phyloP scores from a whole-genome alignment of 495 filamentous ascomycete species.

The Hyaloscypha finlandica region DNA sequence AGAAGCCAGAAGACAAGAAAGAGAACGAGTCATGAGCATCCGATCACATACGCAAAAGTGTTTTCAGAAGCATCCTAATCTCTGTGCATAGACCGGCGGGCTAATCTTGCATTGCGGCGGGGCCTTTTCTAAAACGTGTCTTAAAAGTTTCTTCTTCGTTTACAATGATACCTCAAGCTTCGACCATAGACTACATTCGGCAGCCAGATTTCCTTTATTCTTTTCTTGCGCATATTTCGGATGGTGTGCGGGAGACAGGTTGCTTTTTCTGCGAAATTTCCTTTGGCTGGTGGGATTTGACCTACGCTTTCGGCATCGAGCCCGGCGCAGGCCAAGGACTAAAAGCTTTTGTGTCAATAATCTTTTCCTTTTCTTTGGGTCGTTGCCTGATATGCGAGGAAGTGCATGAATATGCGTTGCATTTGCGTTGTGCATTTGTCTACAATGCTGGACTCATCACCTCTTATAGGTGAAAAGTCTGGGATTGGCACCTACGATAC shows the following conservation, averaged over 20 bases:
- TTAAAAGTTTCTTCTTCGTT: conserved; percentile 42
- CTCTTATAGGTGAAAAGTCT: neutral
- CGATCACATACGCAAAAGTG: conserved; percentile 30
- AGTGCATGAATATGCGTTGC: conserved; percentile 26
- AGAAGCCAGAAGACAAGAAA: conserved; percentile 45
- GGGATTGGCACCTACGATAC: conserved; percentile 9
- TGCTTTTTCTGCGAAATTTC: conserved; percentile 30
- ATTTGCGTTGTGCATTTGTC: conserved; percentile 20
- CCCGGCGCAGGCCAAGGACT: conserved; percentile 15
- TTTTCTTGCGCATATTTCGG: conserved; percentile 33
- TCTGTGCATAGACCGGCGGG: conserved; percentile 36
- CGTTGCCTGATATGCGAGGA: conserved; percentile 14
- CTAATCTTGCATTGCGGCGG: conserved; percentile 48
- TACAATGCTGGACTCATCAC: conserved; percentile 11
- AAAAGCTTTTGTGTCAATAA: conserved; percentile 36
- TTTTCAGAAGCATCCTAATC: conserved; percentile 31
- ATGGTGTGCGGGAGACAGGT: conserved; percentile 32
- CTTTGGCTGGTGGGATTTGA: conserved; percentile 32
- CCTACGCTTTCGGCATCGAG: conserved; percentile 21
- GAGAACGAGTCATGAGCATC: conserved; percentile 39
- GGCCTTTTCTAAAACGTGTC: conserved; percentile 42
- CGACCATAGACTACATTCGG: conserved; percentile 34
- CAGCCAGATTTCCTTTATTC: conserved; percentile 31
- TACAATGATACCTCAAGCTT: conserved; percentile 46
- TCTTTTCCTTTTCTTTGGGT: conserved; percentile 20